Evolutionary conservation across 2,329 filamentous ascomycete genomes (phyloP), one percentile per base, ranked within the genome.

Genomic region (Colletotrichum scovillei): DNA sequence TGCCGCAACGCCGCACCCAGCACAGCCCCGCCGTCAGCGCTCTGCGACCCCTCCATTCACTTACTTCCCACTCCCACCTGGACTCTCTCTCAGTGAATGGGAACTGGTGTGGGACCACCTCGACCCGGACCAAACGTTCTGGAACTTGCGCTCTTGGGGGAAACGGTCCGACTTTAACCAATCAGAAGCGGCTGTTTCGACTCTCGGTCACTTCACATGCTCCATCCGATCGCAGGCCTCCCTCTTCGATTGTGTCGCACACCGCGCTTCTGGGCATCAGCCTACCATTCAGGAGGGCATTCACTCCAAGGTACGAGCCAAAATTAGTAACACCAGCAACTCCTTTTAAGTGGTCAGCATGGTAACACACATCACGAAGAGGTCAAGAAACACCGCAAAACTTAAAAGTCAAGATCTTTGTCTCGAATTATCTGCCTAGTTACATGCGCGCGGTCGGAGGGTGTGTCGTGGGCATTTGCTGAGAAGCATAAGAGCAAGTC

Each of bases 401-500:
- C 53, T 42, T 30, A 38, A 12, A 26, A 26, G 30, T 49, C 52
- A 57, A 71, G 60, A 32, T 65, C 5, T 30, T 72, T 73, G 49
- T 65, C 63, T 56, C 35, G 63, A 12, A 56, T 46, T 38, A 28
- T 70, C 60, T 64, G 52, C 59, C 59, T 69, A 73, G 26, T 53
- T 73, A 73, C 67, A 73, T 73, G 70, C 67, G 42, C 42, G 66
- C 67, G 60, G 70, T 69, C 60, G 55, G 26, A 28, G 59, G 22
- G 53, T 70, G 53, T 70, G 67, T 42, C 56, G 26, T 35, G 42
- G 53, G 55, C 42, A 19, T 52, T 58, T 35, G 55, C 60, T 60
- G 53, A 64, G 56, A 26, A 60, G 70, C 60, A n/a, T 63, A 14
- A 7, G 69, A 8, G 69, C 69, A 58, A 58, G 42, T 63, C 69